A percentile compares a stretch with the other conserved stretches of the same genome.
Conservation (phyloP, 2,329 filamentous ascomycete genomes). For the Lachnellula hyalina region DNA sequence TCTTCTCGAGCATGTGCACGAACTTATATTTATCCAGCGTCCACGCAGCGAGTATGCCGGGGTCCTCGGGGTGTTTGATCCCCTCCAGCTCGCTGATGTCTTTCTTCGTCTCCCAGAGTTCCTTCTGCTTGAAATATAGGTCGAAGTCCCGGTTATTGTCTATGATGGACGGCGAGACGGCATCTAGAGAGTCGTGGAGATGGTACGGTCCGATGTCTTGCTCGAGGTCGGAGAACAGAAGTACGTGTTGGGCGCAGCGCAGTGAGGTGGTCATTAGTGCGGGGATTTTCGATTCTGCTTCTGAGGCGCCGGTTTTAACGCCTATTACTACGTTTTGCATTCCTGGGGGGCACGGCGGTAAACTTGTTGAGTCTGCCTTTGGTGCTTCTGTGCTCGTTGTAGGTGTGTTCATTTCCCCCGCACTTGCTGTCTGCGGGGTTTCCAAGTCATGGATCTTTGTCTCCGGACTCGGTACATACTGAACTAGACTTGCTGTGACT, state of each 20-base stretch:
- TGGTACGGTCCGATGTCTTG: constrained; percentile 20
- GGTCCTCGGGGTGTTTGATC: constrained; percentile 12
- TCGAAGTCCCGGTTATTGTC: constrained; percentile 46
- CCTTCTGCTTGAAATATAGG: constrained; percentile 35
- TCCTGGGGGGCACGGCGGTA: not conserved
- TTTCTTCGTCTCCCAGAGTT: constrained; percentile 40
- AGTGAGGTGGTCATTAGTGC: not conserved
- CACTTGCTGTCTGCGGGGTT: too few species aligned
- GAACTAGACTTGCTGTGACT: too few species aligned
- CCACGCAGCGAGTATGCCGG: constrained; percentile 40
- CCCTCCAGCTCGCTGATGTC: constrained; percentile 33
- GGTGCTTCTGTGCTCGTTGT: too few species aligned
- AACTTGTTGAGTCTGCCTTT: too few species aligned
- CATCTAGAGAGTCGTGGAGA: constrained; percentile 42
- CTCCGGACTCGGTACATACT: too few species aligned
- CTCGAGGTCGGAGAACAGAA: not conserved
- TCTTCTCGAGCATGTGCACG: constrained; percentile 53
- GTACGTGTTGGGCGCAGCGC: not conserved
- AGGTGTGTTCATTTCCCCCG: too few species aligned
- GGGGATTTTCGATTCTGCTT: not conserved
- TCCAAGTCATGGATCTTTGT: too few species aligned
- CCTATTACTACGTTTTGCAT: not conserved
- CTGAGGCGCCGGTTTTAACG: not conserved
- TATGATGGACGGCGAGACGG: constrained; percentile 37
- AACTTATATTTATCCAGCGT: constrained; percentile 58